Evolutionary conservation across 805 yeast genomes (phyloP).

Genomic region (Saccharomycopsis javanensis): DNA sequence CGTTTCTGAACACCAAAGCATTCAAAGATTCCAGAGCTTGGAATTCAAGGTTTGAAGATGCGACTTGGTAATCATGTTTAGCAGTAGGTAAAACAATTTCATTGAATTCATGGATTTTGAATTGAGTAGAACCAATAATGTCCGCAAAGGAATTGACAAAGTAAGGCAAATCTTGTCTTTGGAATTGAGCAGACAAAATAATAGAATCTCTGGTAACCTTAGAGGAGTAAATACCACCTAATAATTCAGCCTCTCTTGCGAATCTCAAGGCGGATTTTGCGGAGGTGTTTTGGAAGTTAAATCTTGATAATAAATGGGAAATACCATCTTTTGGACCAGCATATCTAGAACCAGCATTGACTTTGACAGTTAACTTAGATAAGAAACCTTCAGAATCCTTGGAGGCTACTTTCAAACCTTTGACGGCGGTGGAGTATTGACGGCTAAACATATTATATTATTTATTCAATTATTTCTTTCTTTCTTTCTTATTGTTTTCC

Average conservation of each 20-base stretch:
- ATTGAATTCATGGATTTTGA: slow-evolving; percentile 71
- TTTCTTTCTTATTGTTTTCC: too few species aligned
- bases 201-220: slow-evolving; percentile 75
- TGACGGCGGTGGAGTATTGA: slow-evolving; percentile 27
- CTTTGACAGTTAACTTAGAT: slow-evolving; percentile 68
- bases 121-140: slow-evolving; percentile 58
- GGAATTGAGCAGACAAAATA: slow-evolving; percentile 69
- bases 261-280: slow-evolving; percentile 83
- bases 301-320: slow-evolving; percentile 77
- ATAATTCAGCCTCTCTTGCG: slow-evolving; percentile 87
- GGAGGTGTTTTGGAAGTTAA: slow-evolving; percentile 73
- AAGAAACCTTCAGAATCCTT: slow-evolving; percentile 56
- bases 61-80: slow-evolving; percentile 47
- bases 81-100: slow-evolving; percentile 82
- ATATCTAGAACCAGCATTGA: slow-evolving; percentile 80
- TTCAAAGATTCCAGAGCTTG: slow-evolving; percentile 72
- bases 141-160: slow-evolving; percentile 79
- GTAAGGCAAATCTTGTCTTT: slow-evolving; percentile 84
- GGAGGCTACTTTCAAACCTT: slow-evolving; percentile 40
- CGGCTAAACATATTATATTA: slow-evolving; percentile 20
- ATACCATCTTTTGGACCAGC: slow-evolving; percentile 58
- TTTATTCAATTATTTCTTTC: too few species aligned
- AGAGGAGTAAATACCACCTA: slow-evolving; percentile 75
- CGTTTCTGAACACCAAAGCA: slow-evolving; percentile 72
- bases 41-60: slow-evolving; percentile 41